These are phyloP conservation scores for Metarhizium album DNA, from an alignment of 2,329 filamentous ascomycete species.

Conservation along the genomic window DNA sequence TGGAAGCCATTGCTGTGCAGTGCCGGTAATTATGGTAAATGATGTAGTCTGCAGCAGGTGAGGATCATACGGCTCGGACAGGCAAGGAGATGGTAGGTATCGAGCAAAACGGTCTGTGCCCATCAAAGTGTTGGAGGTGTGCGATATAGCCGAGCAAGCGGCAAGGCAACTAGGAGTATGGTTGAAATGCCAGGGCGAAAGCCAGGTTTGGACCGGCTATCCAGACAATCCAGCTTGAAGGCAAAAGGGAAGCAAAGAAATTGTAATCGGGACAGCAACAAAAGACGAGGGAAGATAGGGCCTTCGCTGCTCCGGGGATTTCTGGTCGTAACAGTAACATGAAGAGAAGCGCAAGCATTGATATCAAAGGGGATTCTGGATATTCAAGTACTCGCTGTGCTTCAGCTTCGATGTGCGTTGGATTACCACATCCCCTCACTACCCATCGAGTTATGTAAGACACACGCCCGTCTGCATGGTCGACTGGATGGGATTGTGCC, in stretches of 20 bases:
- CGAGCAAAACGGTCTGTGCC: not conserved
- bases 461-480: not conserved
- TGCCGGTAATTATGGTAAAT: not conserved
- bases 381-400: not conserved
- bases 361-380: not conserved
- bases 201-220: not conserved
- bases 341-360: not conserved
- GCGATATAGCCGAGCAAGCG: not conserved
- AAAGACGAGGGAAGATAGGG: not conserved
- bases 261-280: not conserved
- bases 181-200: not conserved
- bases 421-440: not conserved
- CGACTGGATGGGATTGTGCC: not conserved
- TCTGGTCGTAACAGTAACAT: not conserved
- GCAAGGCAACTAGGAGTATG: no score
- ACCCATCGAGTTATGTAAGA: not conserved
- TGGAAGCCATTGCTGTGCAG: conserved; percentile 13
- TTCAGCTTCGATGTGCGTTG: not conserved
- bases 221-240: not conserved
- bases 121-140: not conserved
- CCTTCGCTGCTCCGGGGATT: not conserved
- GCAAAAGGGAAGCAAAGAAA: not conserved
- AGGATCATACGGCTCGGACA: no score
- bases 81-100: not conserved
- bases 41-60: not conserved